Evolutionary conservation across 2,329 filamentous ascomycete genomes (phyloP).

Genomic region (Xylaria sp.): DNA sequence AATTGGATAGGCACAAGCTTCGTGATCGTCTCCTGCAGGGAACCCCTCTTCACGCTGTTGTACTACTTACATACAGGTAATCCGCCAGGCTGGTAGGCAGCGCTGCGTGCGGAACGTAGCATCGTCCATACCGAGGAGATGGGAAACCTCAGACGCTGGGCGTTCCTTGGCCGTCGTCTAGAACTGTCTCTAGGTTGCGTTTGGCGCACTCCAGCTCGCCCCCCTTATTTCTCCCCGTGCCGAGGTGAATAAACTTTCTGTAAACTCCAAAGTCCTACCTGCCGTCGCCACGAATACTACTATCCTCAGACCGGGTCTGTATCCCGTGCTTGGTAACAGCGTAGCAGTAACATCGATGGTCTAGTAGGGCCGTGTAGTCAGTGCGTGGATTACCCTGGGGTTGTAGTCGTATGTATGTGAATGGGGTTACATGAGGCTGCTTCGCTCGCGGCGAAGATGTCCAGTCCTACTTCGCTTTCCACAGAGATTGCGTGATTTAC

Average conservation of each 20-base stretch:
- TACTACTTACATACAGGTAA: not conserved
- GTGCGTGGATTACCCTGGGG: not conserved
- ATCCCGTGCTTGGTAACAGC: not conserved
- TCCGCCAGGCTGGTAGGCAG: not conserved
- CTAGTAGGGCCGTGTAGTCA: not conserved
- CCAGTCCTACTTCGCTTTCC: not conserved
- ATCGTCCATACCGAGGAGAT: not conserved
- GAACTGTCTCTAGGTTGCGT: slow-evolving; percentile 2
- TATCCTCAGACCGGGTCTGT: not conserved
- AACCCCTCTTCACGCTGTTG: too few relatives aligned
- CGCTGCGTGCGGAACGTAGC: not conserved
- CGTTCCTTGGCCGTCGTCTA: slow-evolving; percentile 24
- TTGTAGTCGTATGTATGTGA: not conserved
- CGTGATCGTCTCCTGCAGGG: too few relatives aligned
- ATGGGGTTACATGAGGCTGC: slow-evolving; percentile 29
- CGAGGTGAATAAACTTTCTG: too few relatives aligned
- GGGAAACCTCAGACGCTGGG: slow-evolving; percentile 2
- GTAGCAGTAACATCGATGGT: too few relatives aligned
- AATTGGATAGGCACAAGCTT: too few relatives aligned
- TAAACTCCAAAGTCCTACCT: slow-evolving; percentile 9
- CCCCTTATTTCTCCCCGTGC: too few relatives aligned
- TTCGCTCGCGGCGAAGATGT: slow-evolving; percentile 18
- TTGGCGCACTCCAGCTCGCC: not conserved
- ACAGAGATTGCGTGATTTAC: slow-evolving; percentile 8
- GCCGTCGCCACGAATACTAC: not conserved